These are phyloP conservation scores for Cystobasidium sp. DNA, from an alignment of 1,284 basidiomycete genomes.

Conservation along the genomic window DNA sequence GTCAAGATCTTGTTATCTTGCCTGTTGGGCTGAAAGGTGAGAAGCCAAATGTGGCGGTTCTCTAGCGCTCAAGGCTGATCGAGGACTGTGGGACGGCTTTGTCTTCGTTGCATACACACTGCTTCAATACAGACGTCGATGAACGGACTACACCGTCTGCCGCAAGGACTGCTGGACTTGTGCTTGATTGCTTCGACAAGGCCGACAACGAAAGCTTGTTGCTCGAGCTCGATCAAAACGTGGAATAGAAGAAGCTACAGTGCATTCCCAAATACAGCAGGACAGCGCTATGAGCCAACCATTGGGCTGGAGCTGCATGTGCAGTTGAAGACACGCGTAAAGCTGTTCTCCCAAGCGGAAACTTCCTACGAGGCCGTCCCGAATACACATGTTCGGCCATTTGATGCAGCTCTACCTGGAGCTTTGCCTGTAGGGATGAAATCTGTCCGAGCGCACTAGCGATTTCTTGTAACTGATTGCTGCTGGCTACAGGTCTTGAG, in stretches of 20 bases:
- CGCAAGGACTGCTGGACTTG: background rate
- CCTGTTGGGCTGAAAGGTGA: background rate
- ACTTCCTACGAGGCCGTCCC: constrained; percentile 65
- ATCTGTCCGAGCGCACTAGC: background rate
- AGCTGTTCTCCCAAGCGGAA: constrained; percentile 83
- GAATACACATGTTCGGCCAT: constrained; percentile 77
- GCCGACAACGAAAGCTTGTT: background rate
- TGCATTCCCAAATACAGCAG: background rate
- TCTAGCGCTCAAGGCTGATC: background rate
- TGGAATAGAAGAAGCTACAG: constrained; percentile 11
- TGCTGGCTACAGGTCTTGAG: constrained; percentile 68
- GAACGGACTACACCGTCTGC: background rate
- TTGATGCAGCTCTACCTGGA: constrained; percentile 91
- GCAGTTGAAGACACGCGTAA: constrained; percentile 82
- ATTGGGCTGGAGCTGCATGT: constrained; percentile 96
- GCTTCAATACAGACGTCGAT: background rate
- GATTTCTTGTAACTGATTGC: background rate
- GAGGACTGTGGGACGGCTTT: background rate
- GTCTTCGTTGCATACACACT: background rate
- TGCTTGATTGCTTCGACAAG: background rate
- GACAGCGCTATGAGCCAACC: constrained; percentile 13
- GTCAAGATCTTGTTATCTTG: background rate
- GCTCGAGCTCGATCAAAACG: background rate
- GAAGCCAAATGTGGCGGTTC: background rate
- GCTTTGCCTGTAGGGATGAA: constrained; percentile 74